These are phyloP conservation scores for Eragrostis tef DNA, from an alignment of 202 grass and related monocot species.

Conservation along the genomic window DNA sequence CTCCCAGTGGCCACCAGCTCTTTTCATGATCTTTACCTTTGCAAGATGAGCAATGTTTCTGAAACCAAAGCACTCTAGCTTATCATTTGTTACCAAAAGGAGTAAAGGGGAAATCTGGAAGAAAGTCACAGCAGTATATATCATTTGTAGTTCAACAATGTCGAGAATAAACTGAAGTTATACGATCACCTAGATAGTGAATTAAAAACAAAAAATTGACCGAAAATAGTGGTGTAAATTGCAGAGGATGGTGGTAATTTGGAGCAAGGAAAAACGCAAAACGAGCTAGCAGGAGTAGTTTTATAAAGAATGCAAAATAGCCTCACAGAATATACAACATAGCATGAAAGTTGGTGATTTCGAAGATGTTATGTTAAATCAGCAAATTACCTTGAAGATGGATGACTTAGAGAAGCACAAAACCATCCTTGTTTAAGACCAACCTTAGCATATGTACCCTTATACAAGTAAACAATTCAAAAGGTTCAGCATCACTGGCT, in stretches of 20 bases:
- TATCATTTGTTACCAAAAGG: slow-evolving; percentile 30
- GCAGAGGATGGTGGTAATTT: slow-evolving; percentile 11
- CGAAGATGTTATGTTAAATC: not conserved
- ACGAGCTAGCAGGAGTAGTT: slow-evolving; percentile 1
- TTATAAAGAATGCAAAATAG: not conserved
- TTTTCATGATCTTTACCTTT: slow-evolving; percentile 86
- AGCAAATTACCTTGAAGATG: slow-evolving; percentile 63
- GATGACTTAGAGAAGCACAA: slow-evolving; percentile 68
- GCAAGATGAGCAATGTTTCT: slow-evolving; percentile 93
- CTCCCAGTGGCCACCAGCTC: slow-evolving; percentile 62
- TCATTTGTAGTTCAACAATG: slow-evolving; percentile 3
- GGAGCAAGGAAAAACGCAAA: not conserved
- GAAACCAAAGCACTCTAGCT: slow-evolving; percentile 45
- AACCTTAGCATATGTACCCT: slow-evolving; percentile 89
- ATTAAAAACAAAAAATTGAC: too few species aligned
- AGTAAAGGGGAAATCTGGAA: slow-evolving; percentile 22
- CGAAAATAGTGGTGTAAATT: too few species aligned
- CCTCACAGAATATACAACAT: not conserved
- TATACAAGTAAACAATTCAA: slow-evolving; percentile 46
- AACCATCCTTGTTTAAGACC: slow-evolving; percentile 84
- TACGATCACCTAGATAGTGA: not conserved
- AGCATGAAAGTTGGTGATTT: not conserved
- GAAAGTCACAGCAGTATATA: slow-evolving; percentile 20
- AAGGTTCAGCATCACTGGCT: not conserved
- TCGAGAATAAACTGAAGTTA: slow-evolving; percentile 7